Percentiles rank a stretch among this genome's conserved stretches.
Evolutionary conservation across 345 rosid species (phyloP).

Genomic region (Dovyalis caffra): DNA sequence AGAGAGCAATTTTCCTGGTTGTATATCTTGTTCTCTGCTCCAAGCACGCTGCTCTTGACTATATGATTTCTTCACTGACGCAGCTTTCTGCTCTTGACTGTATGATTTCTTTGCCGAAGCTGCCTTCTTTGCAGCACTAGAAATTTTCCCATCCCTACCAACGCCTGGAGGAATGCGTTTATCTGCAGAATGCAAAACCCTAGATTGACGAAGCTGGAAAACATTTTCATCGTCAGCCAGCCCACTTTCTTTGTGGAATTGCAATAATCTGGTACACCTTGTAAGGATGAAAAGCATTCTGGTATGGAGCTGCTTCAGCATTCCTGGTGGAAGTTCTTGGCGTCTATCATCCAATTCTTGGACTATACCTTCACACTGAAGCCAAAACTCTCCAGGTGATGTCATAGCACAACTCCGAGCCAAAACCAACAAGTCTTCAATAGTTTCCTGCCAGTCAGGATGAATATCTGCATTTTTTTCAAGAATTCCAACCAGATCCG

Average conservation of each 20-base stretch:
- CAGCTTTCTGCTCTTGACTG: constrained; percentile 87
- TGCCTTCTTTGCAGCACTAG: constrained; percentile 52
- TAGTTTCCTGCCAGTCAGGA: constrained; percentile 98
- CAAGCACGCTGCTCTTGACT: constrained; percentile 93
- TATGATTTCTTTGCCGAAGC: constrained; percentile 71
- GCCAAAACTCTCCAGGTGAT: constrained; percentile 96
- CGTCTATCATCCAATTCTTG: constrained; percentile 98
- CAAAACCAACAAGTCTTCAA: constrained; percentile 89
- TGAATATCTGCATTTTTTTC: constrained; percentile 95
- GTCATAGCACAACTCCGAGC: constrained; percentile 98
- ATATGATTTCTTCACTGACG: constrained; percentile 74
- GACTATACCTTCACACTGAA: constrained; percentile 98
- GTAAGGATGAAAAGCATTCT: constrained; percentile 98
- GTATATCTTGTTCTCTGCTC: constrained; percentile 55
- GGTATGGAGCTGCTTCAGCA: constrained; percentile 89
- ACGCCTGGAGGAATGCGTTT: constrained; percentile 50
- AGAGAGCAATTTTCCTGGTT: constrained; percentile 42
- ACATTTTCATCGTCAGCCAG: constrained; percentile 73
- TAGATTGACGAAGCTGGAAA: constrained; percentile 74
- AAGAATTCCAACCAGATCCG: constrained; percentile 94
- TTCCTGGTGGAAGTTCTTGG: constrained; percentile 94
- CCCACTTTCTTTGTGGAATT: constrained; percentile 98
- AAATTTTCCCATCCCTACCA: constrained; percentile 61
- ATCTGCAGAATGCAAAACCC: constrained; percentile 71
- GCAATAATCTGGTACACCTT: constrained; percentile 93